phyloP scores from a whole-genome alignment of 805 yeast genomes.

The Candida taoyuanica region DNA sequence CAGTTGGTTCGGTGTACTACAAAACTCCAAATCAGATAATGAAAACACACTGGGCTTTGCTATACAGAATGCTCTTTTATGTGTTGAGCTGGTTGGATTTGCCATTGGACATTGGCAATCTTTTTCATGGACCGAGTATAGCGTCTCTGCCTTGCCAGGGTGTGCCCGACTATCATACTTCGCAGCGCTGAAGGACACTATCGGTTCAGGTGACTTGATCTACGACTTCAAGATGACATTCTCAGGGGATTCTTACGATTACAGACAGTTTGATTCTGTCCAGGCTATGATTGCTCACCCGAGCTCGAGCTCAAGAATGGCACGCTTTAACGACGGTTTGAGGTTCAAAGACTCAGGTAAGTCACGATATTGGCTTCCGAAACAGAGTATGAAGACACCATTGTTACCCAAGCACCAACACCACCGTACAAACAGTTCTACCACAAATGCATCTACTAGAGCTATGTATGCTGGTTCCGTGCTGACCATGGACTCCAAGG shows the following conservation, averaged over 20 bases:
- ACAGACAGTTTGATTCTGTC: slow-evolving; percentile 77
- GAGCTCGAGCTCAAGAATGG: slow-evolving; percentile 54
- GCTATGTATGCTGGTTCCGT: slow-evolving; percentile 25
- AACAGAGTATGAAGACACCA: neutral
- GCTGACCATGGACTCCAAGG: slow-evolving; percentile 17
- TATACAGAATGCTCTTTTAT: slow-evolving; percentile 74
- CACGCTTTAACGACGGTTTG: slow-evolving; percentile 76
- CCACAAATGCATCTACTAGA: slow-evolving; percentile 22
- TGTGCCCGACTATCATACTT: slow-evolving; percentile 58
- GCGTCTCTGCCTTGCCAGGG: slow-evolving; percentile 55
- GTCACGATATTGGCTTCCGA: slow-evolving; percentile 67
- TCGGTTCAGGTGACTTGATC: slow-evolving; percentile 71
- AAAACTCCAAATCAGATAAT: slow-evolving; percentile 31
- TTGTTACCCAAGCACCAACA: neutral
- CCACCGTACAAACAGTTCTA: slow-evolving; percentile 15
- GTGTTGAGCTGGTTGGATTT: slow-evolving; percentile 80
- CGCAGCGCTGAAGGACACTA: slow-evolving; percentile 70
- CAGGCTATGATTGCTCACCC: slow-evolving; percentile 69
- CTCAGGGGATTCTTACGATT: slow-evolving; percentile 72
- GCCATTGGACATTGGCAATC: slow-evolving; percentile 87
- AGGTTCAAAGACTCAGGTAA: slow-evolving; percentile 76
- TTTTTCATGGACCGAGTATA: slow-evolving; percentile 73
- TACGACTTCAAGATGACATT: slow-evolving; percentile 70
- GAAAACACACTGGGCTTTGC: slow-evolving; percentile 42
- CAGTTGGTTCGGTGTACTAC: slow-evolving; percentile 42